A percentile compares a stretch with the other conserved stretches of the same genome.
Conservation (phyloP, 257 asterid species). For the Paraleonurus japonicus region DNA sequence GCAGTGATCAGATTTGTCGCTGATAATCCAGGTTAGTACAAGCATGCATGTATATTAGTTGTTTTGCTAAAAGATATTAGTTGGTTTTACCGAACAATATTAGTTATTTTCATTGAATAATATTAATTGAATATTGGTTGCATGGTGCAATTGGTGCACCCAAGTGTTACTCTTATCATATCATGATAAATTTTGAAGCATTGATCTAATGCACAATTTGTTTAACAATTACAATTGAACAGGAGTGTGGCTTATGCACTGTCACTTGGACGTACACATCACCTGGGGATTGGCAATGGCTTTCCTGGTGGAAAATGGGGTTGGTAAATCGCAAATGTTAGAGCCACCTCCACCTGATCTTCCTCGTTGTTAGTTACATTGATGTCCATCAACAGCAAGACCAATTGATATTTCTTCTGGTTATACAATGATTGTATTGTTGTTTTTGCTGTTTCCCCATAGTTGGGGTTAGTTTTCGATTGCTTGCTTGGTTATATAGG, state of each 20-base stretch:
- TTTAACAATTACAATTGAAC: not conserved
- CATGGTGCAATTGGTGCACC: too few species aligned
- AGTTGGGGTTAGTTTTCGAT: constrained; percentile 29
- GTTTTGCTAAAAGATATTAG: too few species aligned
- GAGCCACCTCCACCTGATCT: constrained; percentile 71
- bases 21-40: constrained; percentile 78
- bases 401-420: constrained; percentile 17
- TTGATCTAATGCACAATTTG: too few species aligned
- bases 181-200: not conserved
- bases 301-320: constrained; percentile 76
- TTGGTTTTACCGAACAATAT: too few species aligned
- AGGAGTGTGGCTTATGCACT: constrained; percentile 90
- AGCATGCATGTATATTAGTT: not conserved
- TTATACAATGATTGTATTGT: not conserved
- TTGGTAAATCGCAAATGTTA: constrained; percentile 47
- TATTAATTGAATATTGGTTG: too few species aligned
- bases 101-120: too few species aligned
- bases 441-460: constrained; percentile 26
- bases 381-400: constrained; percentile 18
- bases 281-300: constrained; percentile 85
- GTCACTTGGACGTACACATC: constrained; percentile 89
- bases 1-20: constrained; percentile 87
- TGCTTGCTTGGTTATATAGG: not conserved
- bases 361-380: constrained; percentile 48
- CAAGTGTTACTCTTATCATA: too few species aligned